phyloP scores from a whole-genome alignment of 1,284 basidiomycete genomes.

The Tremellales sp. region DNA sequence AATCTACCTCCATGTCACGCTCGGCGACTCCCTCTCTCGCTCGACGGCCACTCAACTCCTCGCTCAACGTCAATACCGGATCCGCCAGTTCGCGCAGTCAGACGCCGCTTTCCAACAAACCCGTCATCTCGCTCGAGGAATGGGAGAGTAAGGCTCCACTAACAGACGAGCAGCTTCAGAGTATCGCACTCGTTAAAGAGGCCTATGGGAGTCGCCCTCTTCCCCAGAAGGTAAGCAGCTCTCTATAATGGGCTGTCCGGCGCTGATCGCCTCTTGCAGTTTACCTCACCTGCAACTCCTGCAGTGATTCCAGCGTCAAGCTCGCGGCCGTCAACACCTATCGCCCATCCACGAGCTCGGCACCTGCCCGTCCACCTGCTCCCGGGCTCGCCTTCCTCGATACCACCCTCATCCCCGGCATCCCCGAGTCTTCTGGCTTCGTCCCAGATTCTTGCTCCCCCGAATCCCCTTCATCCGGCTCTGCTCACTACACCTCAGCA shows the following conservation, averaged over 20 bases:
- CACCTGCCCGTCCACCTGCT: background rate
- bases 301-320: slow-evolving; percentile 19
- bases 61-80: slow-evolving; percentile 8
- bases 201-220: slow-evolving; percentile 61
- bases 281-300: slow-evolving; percentile 20
- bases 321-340: slow-evolving; percentile 27
- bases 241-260: background rate
- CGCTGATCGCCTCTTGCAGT: slow-evolving; percentile 8
- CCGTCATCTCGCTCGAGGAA: slow-evolving; percentile 62
- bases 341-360: slow-evolving; percentile 14
- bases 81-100: slow-evolving; percentile 6
- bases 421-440: slow-evolving; percentile 26
- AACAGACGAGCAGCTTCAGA: slow-evolving; percentile 63
- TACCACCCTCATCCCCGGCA: slow-evolving; percentile 13
- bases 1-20: slow-evolving; percentile 20
- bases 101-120: slow-evolving; percentile 18
- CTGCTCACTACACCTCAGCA: slow-evolving; percentile 81
- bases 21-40: slow-evolving; percentile 19
- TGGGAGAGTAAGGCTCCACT: slow-evolving; percentile 81
- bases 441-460: slow-evolving; percentile 42
- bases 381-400: slow-evolving; percentile 13
- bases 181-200: slow-evolving; percentile 61
- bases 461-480: slow-evolving; percentile 44
- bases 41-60: slow-evolving; percentile 7
- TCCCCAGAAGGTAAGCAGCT: slow-evolving; percentile 63